These are phyloP conservation scores for Metrosideros polymorpha DNA, from an alignment of 441 rosid species.

Conservation along the genomic window DNA sequence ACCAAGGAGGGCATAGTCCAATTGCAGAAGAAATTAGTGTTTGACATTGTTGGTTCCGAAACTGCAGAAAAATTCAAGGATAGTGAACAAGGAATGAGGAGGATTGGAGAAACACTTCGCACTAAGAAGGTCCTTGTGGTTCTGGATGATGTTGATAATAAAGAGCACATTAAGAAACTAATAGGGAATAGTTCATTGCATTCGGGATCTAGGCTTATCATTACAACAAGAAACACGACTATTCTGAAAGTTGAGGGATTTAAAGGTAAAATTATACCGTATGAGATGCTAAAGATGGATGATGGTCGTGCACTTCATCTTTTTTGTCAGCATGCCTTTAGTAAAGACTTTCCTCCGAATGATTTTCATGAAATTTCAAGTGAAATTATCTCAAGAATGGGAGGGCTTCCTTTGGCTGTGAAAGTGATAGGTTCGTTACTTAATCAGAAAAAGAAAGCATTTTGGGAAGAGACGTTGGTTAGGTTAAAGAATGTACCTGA, in stretches of 20 bases:
- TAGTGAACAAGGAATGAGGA: neutral
- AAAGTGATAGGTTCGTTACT: neutral
- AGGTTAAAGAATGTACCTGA: neutral
- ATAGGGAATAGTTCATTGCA: neutral
- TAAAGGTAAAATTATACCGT: fast-evolving
- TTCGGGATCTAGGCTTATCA: neutral
- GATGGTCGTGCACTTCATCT: neutral
- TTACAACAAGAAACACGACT: neutral
- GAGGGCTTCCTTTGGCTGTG: neutral
- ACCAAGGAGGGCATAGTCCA: neutral
- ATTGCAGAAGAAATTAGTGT: neutral
- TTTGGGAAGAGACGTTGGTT: neutral
- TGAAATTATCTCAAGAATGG: neutral
- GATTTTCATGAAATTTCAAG: neutral
- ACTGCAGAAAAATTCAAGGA: fast-evolving
- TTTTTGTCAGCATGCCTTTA: neutral
- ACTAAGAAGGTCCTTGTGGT: neutral
- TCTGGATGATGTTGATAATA: neutral
- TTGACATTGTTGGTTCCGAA: neutral
- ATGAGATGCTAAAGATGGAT: neutral
- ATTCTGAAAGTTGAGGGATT: fast-evolving
- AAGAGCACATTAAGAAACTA: neutral
- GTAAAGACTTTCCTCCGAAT: fast-evolving
- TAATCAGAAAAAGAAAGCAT: fast-evolving
- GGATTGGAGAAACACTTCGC: neutral